A percentile compares a stretch with the other conserved stretches of the same genome.
These are phyloP conservation scores for Tilletiopsis washingtonensis DNA, from an alignment of 1,284 basidiomycete species.

Conservation along the genomic window DNA sequence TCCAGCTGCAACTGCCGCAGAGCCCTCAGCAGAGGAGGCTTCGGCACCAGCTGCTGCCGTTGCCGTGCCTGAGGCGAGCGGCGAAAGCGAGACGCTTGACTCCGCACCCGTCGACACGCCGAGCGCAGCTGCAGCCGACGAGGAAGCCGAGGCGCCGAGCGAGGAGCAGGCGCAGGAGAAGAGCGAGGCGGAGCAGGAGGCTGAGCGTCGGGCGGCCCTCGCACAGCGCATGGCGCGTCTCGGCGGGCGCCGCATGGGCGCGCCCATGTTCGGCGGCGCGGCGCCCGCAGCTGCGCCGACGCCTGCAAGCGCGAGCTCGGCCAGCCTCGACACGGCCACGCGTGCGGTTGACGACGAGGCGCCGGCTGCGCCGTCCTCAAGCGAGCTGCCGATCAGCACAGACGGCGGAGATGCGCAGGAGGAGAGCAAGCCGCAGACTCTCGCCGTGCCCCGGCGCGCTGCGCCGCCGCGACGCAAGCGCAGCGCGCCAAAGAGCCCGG, in stretches of 20 bases:
- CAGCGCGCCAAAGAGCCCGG: constrained; percentile 4
- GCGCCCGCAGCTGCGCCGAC: constrained; percentile 1
- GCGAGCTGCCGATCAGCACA: background rate
- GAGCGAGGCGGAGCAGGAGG: constrained; percentile 14
- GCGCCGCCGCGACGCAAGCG: constrained; percentile 29
- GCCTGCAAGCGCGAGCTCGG: too few species aligned
- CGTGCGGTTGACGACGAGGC: background rate
- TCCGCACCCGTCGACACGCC: too few species aligned
- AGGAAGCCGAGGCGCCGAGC: constrained; percentile 9
- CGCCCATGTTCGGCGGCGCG: constrained; percentile 6
- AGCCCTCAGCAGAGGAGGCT: too few species aligned
- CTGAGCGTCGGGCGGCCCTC: constrained; percentile 10
- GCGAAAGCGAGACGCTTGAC: too few species aligned
- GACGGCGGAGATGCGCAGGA: constrained; percentile 9
- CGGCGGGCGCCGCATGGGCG: constrained; percentile 10
- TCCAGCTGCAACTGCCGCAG: too few species aligned
- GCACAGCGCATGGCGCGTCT: constrained; percentile 11
- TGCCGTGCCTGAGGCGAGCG: too few species aligned
- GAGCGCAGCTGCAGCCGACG: constrained; percentile 3
- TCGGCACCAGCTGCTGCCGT: too few species aligned
- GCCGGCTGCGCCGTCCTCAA: background rate
- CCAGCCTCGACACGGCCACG: background rate
- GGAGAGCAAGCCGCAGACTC: constrained; percentile 18
- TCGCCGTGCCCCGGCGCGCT: constrained; percentile 30
- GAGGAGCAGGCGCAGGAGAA: background rate